Evolutionary conservation across 1,139 yeast species (phyloP), one percentile per base, ranked within the genome.

Genomic region (Oligophagozyma castellii): DNA sequence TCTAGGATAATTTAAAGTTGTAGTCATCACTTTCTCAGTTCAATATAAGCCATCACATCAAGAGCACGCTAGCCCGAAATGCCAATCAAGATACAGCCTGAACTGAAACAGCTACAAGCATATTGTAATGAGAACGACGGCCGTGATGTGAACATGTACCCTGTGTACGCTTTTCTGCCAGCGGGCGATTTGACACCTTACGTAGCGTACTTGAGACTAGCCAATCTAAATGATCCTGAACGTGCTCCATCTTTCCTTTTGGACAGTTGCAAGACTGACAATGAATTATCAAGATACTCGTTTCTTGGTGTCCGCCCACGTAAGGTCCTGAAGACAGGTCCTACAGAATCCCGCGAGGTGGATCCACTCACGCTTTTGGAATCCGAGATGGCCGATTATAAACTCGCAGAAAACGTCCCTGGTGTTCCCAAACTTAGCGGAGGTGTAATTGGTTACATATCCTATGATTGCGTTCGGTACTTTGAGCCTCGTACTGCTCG

Each of bases 381-480:
- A 51, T 41, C 67, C 26, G 95, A 86, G 51, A 62, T 89, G 58
- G 52, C 61, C 7, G 56, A 62, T 26, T 71, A 67, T 46, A 67
- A 65, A 33, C 84, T 80, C 46, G 83, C 89, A 0, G 70, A 70
- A 37, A 51, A 51, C 26, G 58, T 77, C 24, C 92, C 92, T 1
- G 92, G 93, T 22, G 59, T 79, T 34, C 95, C 95, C 6, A 70
- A 69, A 38, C 63, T 86, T 34, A 74, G 89, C 45, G 98, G 99
- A 31, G 99, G 98, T 38, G 96, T 96, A 6, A 68, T 89, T 29
- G 98, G 98, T 1, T 89, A 84, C 50, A 73, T 89, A 27, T 81
- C 95, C 0, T 89, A 89, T 48, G 99, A 92, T 54, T 89, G 99
- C 61, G 78, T 89, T 48, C 79, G 83, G 48, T 89, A 89, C 55